A percentile compares a stretch with the other conserved stretches of the same genome.
These are phyloP conservation scores for Abortiporus biennis DNA, from an alignment of 1,284 basidiomycete genomes.

Conservation along the genomic window DNA sequence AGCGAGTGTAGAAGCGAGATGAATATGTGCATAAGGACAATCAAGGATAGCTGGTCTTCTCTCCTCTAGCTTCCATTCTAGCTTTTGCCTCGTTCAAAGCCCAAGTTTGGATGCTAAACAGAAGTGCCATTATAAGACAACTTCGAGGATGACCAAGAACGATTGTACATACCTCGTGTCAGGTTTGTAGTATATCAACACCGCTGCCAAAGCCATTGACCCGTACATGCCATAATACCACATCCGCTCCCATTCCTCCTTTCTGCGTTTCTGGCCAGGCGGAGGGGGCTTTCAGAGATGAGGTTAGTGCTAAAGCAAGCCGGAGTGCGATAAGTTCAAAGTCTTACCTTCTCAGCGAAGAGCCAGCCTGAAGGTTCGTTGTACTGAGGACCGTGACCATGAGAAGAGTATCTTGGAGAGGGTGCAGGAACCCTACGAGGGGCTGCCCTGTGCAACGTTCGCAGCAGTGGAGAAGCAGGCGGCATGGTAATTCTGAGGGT, in stretches of 20 bases:
- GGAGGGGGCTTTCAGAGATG: slow-evolving; percentile 50
- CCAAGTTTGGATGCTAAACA: slow-evolving; percentile 79
- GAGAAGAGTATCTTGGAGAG: slow-evolving; percentile 54
- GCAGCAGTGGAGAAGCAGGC: slow-evolving; percentile 24
- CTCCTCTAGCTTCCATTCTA: slow-evolving; percentile 85
- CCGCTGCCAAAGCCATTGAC: slow-evolving; percentile 69
- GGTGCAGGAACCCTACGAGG: slow-evolving; percentile 14
- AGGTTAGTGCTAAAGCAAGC: slow-evolving; percentile 2
- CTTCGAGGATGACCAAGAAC: neutral
- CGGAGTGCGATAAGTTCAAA: neutral
- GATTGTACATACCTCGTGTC: slow-evolving; percentile 77
- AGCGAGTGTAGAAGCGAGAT: neutral
- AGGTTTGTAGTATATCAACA: slow-evolving; percentile 90
- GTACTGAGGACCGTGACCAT: slow-evolving; percentile 67
- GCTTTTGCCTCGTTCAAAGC: slow-evolving; percentile 83
- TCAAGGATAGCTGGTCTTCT: slow-evolving; percentile 67
- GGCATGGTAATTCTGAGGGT: slow-evolving; percentile 27
- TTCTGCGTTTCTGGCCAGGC: slow-evolving; percentile 78
- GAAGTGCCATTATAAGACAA: too few relatives aligned
- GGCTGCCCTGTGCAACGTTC: slow-evolving; percentile 20
- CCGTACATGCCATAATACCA: slow-evolving; percentile 94
- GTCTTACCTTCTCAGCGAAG: slow-evolving; percentile 82
- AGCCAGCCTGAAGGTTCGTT: slow-evolving; percentile 86
- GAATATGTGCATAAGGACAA: neutral
- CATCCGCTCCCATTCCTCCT: slow-evolving; percentile 84